phyloP scores from a whole-genome alignment of 2,329 filamentous ascomycete species.

The Colletotrichum tropicale region DNA sequence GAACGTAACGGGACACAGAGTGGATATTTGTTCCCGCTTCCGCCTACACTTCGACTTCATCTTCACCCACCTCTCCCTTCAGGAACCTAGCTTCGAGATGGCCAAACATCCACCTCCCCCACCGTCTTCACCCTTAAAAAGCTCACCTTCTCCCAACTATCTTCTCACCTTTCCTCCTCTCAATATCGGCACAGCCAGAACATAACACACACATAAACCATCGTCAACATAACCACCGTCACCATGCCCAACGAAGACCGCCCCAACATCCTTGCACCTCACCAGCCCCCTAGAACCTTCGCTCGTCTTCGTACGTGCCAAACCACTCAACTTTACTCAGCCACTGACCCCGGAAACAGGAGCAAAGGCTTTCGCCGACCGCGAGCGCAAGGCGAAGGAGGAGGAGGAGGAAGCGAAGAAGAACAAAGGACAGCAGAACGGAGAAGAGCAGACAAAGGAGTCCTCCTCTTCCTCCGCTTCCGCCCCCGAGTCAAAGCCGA shows the following conservation, averaged over 20 bases:
- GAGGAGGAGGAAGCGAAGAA: background rate
- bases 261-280: background rate
- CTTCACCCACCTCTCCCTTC: background rate
- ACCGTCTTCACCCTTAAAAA: background rate
- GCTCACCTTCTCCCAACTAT: background rate
- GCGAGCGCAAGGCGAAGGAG: background rate
- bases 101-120: background rate
- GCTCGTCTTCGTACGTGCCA: background rate
- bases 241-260: background rate
- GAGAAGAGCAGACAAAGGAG: background rate
- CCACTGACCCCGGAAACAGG: background rate
- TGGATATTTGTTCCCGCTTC: background rate
- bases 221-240: background rate
- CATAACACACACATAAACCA: background rate
- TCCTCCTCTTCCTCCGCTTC: background rate
- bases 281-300: background rate
- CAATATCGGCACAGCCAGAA: background rate
- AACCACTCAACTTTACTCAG: accelerated
- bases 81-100: background rate
- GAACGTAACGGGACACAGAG: background rate
- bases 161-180: background rate
- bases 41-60: background rate
- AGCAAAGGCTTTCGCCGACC: background rate
- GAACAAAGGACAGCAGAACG: background rate
- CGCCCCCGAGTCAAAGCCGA: accelerated